These are phyloP conservation scores for Ganoderma sp. DNA, from an alignment of 1,284 basidiomycete species.

Conservation along the genomic window DNA sequence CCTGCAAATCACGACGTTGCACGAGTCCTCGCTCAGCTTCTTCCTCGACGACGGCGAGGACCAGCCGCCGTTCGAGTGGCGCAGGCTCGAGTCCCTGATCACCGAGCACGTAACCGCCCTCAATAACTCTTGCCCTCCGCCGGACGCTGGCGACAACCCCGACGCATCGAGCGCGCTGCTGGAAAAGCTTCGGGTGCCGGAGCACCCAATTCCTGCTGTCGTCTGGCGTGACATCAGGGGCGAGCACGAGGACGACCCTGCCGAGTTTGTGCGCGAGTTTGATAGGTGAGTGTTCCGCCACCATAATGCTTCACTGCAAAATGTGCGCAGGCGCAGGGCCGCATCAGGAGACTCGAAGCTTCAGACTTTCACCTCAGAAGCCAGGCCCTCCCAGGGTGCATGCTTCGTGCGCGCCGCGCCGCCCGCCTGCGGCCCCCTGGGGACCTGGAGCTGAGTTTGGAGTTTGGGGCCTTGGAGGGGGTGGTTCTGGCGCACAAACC, in stretches of 20 bases:
- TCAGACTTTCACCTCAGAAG: constrained; percentile 3
- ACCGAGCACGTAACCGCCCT: constrained; percentile 18
- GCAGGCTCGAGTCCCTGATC: constrained; percentile 24
- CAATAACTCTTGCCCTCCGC: constrained; percentile 2
- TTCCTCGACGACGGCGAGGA: constrained; percentile 32
- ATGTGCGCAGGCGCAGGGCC: constrained; percentile 5
- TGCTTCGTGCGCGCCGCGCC: constrained; percentile 1
- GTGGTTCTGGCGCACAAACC: constrained; percentile 1
- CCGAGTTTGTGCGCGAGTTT: constrained; percentile 29
- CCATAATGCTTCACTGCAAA: constrained; percentile 14
- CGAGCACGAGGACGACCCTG: constrained; percentile 30
- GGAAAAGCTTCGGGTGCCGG: constrained; percentile 26
- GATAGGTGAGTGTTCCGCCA: constrained; percentile 27
- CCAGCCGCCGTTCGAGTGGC: constrained; percentile 12
- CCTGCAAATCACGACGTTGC: constrained; percentile 26
- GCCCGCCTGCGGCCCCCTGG: background rate
- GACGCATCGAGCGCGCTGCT: constrained; percentile 1
- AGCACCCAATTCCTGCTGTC: constrained; percentile 29
- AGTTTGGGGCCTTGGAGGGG: background rate
- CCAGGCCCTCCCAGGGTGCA: background rate
- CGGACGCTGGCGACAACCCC: background rate
- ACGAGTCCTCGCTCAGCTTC: constrained; percentile 31
- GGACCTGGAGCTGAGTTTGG: constrained; percentile 2
- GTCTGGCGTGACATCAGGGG: constrained; percentile 38
- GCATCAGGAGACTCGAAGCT: constrained; percentile 3